Conservation (phyloP, 208 protist species). For the Strigomonas galati region DNA sequence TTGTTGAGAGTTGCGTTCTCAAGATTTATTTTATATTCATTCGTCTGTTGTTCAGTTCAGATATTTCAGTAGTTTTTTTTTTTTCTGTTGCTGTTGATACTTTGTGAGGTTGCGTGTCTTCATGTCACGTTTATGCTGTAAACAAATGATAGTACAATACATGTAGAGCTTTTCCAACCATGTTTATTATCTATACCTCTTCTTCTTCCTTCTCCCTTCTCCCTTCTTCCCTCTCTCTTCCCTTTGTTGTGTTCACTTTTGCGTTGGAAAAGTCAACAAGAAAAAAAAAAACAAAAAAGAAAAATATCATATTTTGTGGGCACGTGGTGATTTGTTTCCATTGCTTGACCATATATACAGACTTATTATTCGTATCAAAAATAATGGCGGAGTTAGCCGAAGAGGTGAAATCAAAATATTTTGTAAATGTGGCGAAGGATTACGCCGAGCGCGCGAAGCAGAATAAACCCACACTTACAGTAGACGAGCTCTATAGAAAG, state of each 20-base stretch:
- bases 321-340: too few species aligned
- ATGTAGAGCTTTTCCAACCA: too few species aligned
- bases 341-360: background rate
- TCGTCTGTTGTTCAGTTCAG: too few species aligned
- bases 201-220: conserved; percentile 13
- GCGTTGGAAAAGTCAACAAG: background rate
- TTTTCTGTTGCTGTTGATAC: background rate
- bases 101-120: background rate
- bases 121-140: too few species aligned
- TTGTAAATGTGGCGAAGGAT: conserved; percentile 47
- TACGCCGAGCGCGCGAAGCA: conserved; percentile 47
- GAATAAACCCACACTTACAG: conserved; percentile 22
- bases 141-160: too few species aligned
- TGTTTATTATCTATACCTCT: background rate
- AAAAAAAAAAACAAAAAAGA: conserved; percentile 14
- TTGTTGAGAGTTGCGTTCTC: too few species aligned
- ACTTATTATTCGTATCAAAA: background rate
- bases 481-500: conserved; percentile 42
- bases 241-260: background rate
- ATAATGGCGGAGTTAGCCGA: conserved; percentile 33
- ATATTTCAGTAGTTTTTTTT: background rate
- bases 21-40: too few species aligned
- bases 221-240: background rate
- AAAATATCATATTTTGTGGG: background rate
- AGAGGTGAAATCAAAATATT: conserved; percentile 36